Conservation (phyloP, 2,329 filamentous ascomycete species). For the Pseudonectria foliicola region DNA sequence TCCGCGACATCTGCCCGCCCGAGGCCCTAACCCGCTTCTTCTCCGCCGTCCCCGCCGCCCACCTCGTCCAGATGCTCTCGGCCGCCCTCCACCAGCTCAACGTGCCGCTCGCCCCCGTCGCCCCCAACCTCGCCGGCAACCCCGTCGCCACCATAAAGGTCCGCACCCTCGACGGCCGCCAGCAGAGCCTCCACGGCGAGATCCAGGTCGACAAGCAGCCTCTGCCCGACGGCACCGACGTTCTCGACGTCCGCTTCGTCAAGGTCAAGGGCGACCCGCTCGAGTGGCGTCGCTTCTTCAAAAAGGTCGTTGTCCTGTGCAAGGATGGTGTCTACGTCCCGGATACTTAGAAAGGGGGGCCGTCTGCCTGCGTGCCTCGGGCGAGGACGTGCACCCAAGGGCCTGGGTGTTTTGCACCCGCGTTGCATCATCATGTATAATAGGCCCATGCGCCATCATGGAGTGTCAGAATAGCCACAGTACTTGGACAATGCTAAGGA, state of each 20-base stretch:
- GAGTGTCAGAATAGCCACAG: too few species aligned
- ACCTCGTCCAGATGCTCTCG: constrained; percentile 72
- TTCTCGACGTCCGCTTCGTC: constrained; percentile 82
- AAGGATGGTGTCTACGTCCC: constrained; percentile 69
- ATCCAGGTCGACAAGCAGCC: constrained; percentile 63
- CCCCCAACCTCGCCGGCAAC: constrained; percentile 43
- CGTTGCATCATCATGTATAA: neutral
- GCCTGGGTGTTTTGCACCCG: neutral
- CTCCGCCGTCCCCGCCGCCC: constrained; percentile 66
- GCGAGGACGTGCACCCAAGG: neutral
- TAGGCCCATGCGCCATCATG: neutral
- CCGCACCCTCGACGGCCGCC: constrained; percentile 63
- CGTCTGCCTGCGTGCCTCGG: constrained; percentile 9
- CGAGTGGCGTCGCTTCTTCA: constrained; percentile 96
- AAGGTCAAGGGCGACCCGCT: constrained; percentile 94
- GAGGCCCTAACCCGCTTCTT: constrained; percentile 89
- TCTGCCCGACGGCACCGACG: constrained; percentile 49
- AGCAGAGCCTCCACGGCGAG: constrained; percentile 67
- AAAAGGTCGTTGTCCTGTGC: constrained; percentile 83
- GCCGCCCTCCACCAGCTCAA: constrained; percentile 81
- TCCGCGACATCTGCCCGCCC: constrained; percentile 83
- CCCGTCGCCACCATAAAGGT: constrained; percentile 61
- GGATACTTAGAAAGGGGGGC: constrained; percentile 28
- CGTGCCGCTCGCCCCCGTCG: constrained; percentile 57
- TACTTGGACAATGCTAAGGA: too few species aligned